Conservation (phyloP, 306 rosid species). For the Morella rubra region DNA sequence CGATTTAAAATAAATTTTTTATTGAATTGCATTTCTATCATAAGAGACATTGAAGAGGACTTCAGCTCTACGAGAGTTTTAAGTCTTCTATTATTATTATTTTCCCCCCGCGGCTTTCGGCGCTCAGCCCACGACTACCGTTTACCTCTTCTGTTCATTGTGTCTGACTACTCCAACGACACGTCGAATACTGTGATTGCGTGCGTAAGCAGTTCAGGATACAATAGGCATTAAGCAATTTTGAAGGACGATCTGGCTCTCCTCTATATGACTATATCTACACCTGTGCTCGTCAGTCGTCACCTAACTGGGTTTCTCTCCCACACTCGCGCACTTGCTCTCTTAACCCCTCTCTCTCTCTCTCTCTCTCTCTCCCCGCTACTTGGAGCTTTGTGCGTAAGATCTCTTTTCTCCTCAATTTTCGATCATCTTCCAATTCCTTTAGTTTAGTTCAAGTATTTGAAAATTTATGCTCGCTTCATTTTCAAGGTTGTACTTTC, state of each 20-base stretch:
- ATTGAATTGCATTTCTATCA: too few relatives aligned
- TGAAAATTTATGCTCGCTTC: not conserved
- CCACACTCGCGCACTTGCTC: constrained; percentile 36
- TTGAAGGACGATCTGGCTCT: constrained; percentile 11
- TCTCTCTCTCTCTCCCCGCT: constrained; percentile 29
- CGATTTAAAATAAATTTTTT: too few relatives aligned
- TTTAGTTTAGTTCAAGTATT: not conserved
- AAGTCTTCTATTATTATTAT: too few relatives aligned
- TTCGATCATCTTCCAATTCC: not conserved
- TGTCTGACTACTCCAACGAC: too few relatives aligned
- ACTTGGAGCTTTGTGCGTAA: constrained; percentile 15
- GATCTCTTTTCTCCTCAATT: not conserved
- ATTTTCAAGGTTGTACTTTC: not conserved
- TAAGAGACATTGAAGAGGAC: too few relatives aligned
- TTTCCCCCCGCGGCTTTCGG: too few relatives aligned
- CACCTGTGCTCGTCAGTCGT: constrained; percentile 40
- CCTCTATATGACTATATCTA: not conserved
- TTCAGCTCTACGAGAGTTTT: too few relatives aligned
- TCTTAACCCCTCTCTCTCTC: constrained; percentile 24
- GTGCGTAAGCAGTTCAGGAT: not conserved
- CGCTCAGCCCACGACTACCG: too few relatives aligned
- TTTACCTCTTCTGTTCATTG: too few relatives aligned
- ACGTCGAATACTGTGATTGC: too few relatives aligned
- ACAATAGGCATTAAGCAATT: constrained; percentile 1
- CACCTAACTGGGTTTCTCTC: constrained; percentile 15